These are phyloP conservation scores for Pythium dissotocum DNA, from an alignment of 352 stramenopile genomes.

Conservation along the genomic window DNA sequence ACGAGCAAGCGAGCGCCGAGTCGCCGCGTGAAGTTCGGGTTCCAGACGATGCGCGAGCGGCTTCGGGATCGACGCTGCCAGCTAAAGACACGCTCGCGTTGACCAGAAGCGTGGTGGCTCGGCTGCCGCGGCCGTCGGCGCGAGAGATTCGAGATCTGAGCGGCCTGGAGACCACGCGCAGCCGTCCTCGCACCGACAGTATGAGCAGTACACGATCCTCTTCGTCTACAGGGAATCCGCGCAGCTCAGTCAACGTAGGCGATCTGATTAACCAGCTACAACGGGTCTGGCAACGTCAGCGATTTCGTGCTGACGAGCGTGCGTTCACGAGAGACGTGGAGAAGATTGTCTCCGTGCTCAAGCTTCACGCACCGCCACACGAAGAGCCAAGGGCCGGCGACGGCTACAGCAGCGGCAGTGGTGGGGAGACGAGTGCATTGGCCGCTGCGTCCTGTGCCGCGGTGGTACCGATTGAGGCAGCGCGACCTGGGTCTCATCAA, in stretches of 20 bases:
- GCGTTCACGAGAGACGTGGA: constrained; percentile 70
- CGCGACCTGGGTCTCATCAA: not conserved
- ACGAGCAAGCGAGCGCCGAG: constrained; percentile 4
- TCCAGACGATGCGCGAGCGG: not conserved
- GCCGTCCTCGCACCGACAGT: not conserved
- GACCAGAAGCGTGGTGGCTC: constrained; percentile 5
- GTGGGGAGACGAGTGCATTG: constrained; percentile 5
- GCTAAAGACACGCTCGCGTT: not conserved
- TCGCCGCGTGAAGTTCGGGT: not conserved
- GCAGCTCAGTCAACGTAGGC: constrained; percentile 8
- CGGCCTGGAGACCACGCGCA: not conserved
- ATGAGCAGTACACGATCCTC: constrained; percentile 4
- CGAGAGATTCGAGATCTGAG: constrained; percentile 1
- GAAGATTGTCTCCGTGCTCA: constrained; percentile 38
- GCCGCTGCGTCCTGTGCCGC: not conserved
- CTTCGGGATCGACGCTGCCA: not conserved
- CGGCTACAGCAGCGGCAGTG: constrained; percentile 11
- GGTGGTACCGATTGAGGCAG: constrained; percentile 1
- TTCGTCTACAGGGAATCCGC: not conserved
- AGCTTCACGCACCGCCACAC: not conserved
- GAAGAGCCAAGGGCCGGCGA: not conserved
- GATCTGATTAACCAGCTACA: constrained; percentile 68
- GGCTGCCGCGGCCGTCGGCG: constrained; percentile 3
- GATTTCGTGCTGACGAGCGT: constrained; percentile 62
- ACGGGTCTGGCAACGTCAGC: constrained; percentile 60